phyloP scores from a whole-genome alignment of 1,284 basidiomycete species.

The Melampsora americana region DNA sequence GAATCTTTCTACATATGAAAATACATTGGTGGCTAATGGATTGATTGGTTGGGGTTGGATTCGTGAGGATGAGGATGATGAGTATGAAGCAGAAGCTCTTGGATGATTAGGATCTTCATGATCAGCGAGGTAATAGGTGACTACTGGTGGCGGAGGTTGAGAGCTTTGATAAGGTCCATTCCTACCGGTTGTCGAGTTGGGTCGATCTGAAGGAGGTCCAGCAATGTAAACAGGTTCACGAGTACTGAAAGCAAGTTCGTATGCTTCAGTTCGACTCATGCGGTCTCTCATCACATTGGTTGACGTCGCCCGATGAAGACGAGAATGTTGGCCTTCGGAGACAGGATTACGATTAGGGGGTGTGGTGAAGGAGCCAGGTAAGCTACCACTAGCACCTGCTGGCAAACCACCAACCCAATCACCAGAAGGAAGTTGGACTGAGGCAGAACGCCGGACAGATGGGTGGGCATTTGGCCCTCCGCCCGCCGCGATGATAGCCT shows the following conservation, averaged over 20 bases:
- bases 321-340: neutral
- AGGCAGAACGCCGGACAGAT: conserved; percentile 23
- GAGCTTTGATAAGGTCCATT: neutral
- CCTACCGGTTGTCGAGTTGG: conserved; percentile 5
- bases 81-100: conserved; percentile 48
- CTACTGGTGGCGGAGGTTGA: conserved; percentile 7
- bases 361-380: conserved; percentile 1
- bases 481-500: conserved; percentile 48
- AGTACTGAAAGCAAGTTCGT: neutral
- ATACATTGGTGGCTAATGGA: conserved; percentile 70
- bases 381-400: neutral
- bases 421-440: conserved; percentile 16
- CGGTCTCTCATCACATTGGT: conserved; percentile 29
- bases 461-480: neutral
- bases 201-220: neutral
- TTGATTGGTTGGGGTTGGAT: conserved; percentile 53
- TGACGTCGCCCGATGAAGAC: conserved; percentile 29
- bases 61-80: conserved; percentile 56
- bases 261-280: conserved; percentile 28
- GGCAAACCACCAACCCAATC: conserved; percentile 3
- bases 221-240: conserved; percentile 2
- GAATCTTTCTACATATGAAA: conserved; percentile 91
- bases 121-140: conserved; percentile 51
- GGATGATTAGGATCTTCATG: conserved; percentile 45
- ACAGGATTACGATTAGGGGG: conserved; percentile 4